Evolutionary conservation across 306 rosid species (phyloP), one percentile per base, ranked within the genome.

Genomic region (Vigna unguiculata): DNA sequence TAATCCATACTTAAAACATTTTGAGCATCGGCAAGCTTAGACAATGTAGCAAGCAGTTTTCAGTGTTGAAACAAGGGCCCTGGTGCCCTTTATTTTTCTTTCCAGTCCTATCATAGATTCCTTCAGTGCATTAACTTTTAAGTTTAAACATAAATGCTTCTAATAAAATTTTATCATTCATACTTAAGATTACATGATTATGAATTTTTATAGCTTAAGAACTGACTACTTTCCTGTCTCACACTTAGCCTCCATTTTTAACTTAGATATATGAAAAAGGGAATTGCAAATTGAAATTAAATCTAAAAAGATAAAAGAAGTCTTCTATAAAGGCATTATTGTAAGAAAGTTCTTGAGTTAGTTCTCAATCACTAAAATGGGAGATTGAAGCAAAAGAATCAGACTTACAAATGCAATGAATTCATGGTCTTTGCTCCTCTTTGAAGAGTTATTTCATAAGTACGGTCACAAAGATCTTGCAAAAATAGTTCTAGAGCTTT

Each of bases 341-440:
- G 40, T 69, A 79, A 21, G 40, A 46, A 79, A 30, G 62, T 65
- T 76, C 60, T 58, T 9, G 5, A 63, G 72, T 36, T 71, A 57
- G 54, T 16, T 76, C 74, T 3, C 19, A 49, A 59, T 71, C 72
- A 58, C 36, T 8, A 30, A 43, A 74, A 59, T 6, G n/a, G 21
- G 25, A 59, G 48, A 49, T 34, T 24, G 21, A 38, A 32, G 46
- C 46, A 61, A 40, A 20, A 75, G 1, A 73, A 47, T 14, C 47
- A 74, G 34, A 82, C 98, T 95, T 91, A 96, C 99, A 96, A 85
- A 85, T 96, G 99, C 93, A 96, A 81, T 6, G 99, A 78, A 81
- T 84, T 96, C 97, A 96, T 89, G 64, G 99, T 96, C 86, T 96
- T 96, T 22, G 99, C 99, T 75, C 97, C 99, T 85, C 98, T 96